These are phyloP conservation scores for Bauhinia variegata DNA, from an alignment of 306 rosid genomes.

Conservation along the genomic window DNA sequence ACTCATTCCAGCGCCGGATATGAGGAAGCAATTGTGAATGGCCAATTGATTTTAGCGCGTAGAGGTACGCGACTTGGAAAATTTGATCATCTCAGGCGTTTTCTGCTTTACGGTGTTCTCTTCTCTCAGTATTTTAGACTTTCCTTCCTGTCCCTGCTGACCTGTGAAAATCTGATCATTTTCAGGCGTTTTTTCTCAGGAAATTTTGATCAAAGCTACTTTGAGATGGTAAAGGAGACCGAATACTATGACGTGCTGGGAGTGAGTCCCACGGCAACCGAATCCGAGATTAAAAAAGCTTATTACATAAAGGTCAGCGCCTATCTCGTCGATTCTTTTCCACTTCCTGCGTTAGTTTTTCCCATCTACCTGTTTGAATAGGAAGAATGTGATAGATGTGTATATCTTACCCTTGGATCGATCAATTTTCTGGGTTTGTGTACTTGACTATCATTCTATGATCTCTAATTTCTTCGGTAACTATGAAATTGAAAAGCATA, in stretches of 20 bases:
- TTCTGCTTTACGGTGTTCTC: slow-evolving; percentile 8
- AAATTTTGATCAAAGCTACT: slow-evolving; percentile 19
- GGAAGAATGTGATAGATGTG: slow-evolving; percentile 29
- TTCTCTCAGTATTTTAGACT: not conserved
- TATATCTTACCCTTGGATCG: slow-evolving; percentile 29
- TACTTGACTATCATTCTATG: too few relatives aligned
- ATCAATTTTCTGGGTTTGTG: slow-evolving; percentile 36
- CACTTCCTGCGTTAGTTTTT: too few relatives aligned
- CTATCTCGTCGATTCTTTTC: not conserved
- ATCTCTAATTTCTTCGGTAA: too few relatives aligned
- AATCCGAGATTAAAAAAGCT: slow-evolving; percentile 96
- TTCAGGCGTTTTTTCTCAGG: not conserved
- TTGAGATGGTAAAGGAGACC: slow-evolving; percentile 92
- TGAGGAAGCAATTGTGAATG: slow-evolving; percentile 1
- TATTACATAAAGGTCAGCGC: slow-evolving; percentile 82
- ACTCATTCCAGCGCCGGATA: slow-evolving; percentile 12
- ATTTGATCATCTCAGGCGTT: not conserved
- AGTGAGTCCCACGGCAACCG: slow-evolving; percentile 82
- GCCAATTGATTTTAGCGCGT: slow-evolving; percentile 16
- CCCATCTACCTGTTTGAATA: not conserved
- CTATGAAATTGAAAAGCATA: too few relatives aligned
- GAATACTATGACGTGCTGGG: slow-evolving; percentile 95
- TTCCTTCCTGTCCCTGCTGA: not conserved
- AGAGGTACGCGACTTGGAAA: slow-evolving; percentile 1
- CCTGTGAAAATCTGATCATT: not conserved